Conservation (phyloP, 495 filamentous ascomycete species). For the Chaetomidium leptoderma region DNA sequence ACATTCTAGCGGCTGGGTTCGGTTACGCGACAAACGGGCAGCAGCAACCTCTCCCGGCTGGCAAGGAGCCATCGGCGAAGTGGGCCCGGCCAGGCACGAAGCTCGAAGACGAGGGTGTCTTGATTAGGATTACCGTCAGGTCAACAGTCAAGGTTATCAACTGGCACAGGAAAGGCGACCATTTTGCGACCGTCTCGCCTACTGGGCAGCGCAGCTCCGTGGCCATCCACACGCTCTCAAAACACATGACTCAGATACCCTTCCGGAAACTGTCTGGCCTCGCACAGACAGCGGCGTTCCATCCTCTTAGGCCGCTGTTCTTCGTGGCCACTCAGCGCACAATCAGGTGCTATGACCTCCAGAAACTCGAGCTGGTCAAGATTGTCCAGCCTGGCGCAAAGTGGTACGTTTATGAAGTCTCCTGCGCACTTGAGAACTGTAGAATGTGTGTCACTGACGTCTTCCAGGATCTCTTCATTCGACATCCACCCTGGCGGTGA, state of each 20-base stretch:
- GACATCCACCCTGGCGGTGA: slow-evolving; percentile 90
- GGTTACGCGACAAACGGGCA: slow-evolving; percentile 75
- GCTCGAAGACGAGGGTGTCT: slow-evolving; percentile 71
- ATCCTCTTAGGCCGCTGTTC: slow-evolving; percentile 85
- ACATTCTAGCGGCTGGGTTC: slow-evolving; percentile 79
- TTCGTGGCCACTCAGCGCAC: slow-evolving; percentile 93
- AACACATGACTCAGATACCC: slow-evolving; percentile 89
- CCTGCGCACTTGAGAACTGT: background rate
- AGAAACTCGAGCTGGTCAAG: slow-evolving; percentile 82
- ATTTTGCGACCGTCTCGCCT: slow-evolving; percentile 89
- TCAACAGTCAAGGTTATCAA: slow-evolving; percentile 82
- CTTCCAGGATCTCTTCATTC: slow-evolving; percentile 80
- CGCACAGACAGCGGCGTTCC: slow-evolving; percentile 87
- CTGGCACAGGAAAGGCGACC: slow-evolving; percentile 93
- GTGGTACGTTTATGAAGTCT: slow-evolving; percentile 24
- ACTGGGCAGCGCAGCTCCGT: slow-evolving; percentile 73
- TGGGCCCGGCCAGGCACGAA: slow-evolving; percentile 77
- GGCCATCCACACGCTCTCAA: slow-evolving; percentile 89
- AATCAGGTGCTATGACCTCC: slow-evolving; percentile 87
- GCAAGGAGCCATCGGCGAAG: slow-evolving; percentile 69
- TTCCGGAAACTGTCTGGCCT: slow-evolving; percentile 84
- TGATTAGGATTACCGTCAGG: slow-evolving; percentile 72
- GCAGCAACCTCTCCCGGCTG: slow-evolving; percentile 53
- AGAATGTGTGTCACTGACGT: slow-evolving; percentile 8
- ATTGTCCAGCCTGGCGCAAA: slow-evolving; percentile 86